phyloP scores from a whole-genome alignment of 306 rosid species.

The Adenanthera pavonina region DNA sequence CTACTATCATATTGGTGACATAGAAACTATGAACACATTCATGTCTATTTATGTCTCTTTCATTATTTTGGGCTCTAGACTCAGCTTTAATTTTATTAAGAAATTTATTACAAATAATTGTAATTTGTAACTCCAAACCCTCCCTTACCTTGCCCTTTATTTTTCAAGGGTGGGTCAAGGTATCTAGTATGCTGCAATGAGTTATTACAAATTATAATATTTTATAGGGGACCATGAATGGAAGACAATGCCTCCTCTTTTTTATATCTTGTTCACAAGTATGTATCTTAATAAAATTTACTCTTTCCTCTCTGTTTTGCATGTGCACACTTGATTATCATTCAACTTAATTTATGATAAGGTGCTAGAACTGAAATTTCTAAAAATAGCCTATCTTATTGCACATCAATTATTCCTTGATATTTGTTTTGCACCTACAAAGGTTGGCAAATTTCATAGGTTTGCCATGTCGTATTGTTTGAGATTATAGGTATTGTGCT shows the following conservation, averaged over 20 bases:
- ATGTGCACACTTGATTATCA: background rate
- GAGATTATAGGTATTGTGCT: slow-evolving; percentile 86
- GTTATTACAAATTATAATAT: no score
- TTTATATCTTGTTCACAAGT: background rate
- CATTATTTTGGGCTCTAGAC: background rate
- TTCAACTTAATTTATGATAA: slow-evolving; percentile 13
- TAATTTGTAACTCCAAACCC: background rate
- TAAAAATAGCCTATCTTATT: background rate
- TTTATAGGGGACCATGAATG: background rate
- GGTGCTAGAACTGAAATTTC: background rate
- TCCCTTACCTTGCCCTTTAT: background rate
- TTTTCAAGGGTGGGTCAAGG: background rate
- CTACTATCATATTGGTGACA: background rate
- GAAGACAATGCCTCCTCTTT: background rate
- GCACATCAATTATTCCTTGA: background rate
- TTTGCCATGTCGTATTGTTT: slow-evolving; percentile 96
- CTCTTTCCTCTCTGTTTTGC: background rate
- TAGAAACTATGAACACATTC: background rate
- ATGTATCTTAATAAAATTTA: background rate
- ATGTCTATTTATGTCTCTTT: background rate
- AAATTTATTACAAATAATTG: background rate
- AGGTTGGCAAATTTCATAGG: slow-evolving; percentile 95
- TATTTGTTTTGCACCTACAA: slow-evolving; percentile 55
- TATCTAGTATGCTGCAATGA: background rate
- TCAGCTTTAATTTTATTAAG: background rate